These are phyloP conservation scores for Chiua virens DNA, from an alignment of 768 basidiomycete species.

Conservation along the genomic window DNA sequence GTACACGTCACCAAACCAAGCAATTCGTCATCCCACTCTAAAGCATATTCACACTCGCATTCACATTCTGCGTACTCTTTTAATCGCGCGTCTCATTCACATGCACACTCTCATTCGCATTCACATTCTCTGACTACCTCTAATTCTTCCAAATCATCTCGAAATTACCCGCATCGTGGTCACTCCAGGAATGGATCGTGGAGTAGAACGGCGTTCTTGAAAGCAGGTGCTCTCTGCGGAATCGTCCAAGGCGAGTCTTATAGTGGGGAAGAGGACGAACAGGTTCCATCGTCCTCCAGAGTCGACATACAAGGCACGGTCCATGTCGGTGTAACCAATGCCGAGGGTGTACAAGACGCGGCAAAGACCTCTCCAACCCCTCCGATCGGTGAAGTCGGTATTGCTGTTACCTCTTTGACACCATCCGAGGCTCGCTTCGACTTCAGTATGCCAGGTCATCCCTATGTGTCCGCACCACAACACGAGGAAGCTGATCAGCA, in stretches of 20 bases:
- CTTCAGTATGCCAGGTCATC: slow-evolving; percentile 32
- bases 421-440: slow-evolving; percentile 21
- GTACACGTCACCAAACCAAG: slow-evolving; percentile 24
- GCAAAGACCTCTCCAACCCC: slow-evolving; percentile 32
- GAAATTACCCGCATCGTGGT: slow-evolving; percentile 14
- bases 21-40: slow-evolving; percentile 22
- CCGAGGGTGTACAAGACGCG: background rate
- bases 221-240: slow-evolving; percentile 33
- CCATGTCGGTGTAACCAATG: background rate
- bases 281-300: slow-evolving; percentile 21
- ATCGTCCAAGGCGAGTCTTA: slow-evolving; percentile 22
- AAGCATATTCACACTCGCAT: slow-evolving; percentile 29
- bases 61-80: slow-evolving; percentile 22
- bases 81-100: slow-evolving; percentile 26
- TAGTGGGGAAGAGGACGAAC: slow-evolving; percentile 23
- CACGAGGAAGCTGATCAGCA: background rate
- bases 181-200: slow-evolving; percentile 41
- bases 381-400: slow-evolving; percentile 35
- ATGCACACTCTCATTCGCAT: slow-evolving; percentile 35
- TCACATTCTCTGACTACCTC: slow-evolving; percentile 38
- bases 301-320: slow-evolving; percentile 26
- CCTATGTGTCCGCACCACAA: slow-evolving; percentile 27
- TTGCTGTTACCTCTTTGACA: slow-evolving; percentile 44
- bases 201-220: slow-evolving; percentile 38
- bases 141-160: slow-evolving; percentile 33